Evolutionary conservation across 139 green algal genomes (phyloP), one percentile per base, ranked within the genome.

Genomic region (Chlamydomonas incerta): DNA sequence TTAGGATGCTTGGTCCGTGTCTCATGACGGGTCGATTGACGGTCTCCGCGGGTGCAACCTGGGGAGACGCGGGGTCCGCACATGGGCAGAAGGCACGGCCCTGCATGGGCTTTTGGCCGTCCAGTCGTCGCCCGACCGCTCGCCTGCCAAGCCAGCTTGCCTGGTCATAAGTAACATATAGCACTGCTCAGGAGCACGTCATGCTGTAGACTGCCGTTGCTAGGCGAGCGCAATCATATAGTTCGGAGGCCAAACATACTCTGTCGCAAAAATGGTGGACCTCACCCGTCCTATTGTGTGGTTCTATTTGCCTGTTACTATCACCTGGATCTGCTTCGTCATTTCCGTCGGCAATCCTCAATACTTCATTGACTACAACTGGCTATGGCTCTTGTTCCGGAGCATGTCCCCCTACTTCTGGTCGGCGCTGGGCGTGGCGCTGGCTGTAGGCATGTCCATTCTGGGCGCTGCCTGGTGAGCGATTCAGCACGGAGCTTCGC

Each of bases 381-480:
- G 97, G 88, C 90, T 97, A 1, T 94, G 93, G 89, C 57, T 95
- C 21, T 87, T 99, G 20, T 98, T 99, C 83, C 87, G 92, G 20
- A 92, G 95, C 85, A 98, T 98, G 41, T 95, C 90, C 3, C 97
- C 97, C 6, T 99, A 99, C 91, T 97, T 96, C 46, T 99, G 96
- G 93, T 89, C 93, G 6, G 90, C 91, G 4, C 72, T 98, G 37
- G 97, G 97, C 2, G 95, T 98, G 28, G 93, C 88, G 33, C 81
- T 99, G 5, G 96, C 94, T 52, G 95, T 99, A 17, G 97, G 97
- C 1, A 90, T 99, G 62, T 99, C 96, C 47, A 92, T 99, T 20
- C 88, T 98, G 10, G 97, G 97, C 15, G 97, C 97, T 63, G 96
- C 97, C 74, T 99, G 97, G 97, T 98, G 83, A 90, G 94, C 17